Evolutionary conservation across 129 eudicot genomes (phyloP).

Genomic region (Heracleum sosnowskyi): DNA sequence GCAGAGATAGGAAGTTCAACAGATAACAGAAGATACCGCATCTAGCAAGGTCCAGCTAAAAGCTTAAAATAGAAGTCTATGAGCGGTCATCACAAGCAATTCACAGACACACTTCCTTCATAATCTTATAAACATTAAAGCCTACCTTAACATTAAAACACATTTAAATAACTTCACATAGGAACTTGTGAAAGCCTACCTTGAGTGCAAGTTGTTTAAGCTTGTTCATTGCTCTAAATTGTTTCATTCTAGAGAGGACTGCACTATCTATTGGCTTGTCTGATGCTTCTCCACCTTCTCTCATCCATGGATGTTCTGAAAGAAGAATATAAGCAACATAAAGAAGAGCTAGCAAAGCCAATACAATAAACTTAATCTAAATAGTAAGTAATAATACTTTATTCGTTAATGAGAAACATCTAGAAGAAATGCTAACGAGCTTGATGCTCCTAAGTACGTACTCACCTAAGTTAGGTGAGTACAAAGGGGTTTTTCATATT

Average conservation of each 20-base stretch:
- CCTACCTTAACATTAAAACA: background rate
- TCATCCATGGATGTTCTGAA: conserved; percentile 7
- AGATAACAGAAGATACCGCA: background rate
- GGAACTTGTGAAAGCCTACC: conserved; percentile 3
- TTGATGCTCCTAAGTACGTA: no score
- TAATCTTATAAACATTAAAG: no score
- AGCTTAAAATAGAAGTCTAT: background rate
- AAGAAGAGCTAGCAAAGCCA: background rate
- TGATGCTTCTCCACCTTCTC: conserved; percentile 12
- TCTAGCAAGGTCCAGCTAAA: background rate
- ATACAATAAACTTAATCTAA: background rate
- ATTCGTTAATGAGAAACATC: background rate
- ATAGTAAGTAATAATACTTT: background rate
- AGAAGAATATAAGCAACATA: background rate
- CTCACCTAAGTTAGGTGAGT: no score
- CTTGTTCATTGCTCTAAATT: conserved; percentile 10
- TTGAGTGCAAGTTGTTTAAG: conserved; percentile 6
- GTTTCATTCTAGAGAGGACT: conserved; percentile 10
- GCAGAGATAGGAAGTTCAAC: background rate
- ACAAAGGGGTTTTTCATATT: no score
- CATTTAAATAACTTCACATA: background rate
- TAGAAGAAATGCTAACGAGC: background rate
- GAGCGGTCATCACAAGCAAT: background rate
- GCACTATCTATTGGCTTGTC: conserved; percentile 11
- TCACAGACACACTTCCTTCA: background rate